phyloP scores from a whole-genome alignment of 2,329 filamentous ascomycete genomes.

The Fusarium musae region DNA sequence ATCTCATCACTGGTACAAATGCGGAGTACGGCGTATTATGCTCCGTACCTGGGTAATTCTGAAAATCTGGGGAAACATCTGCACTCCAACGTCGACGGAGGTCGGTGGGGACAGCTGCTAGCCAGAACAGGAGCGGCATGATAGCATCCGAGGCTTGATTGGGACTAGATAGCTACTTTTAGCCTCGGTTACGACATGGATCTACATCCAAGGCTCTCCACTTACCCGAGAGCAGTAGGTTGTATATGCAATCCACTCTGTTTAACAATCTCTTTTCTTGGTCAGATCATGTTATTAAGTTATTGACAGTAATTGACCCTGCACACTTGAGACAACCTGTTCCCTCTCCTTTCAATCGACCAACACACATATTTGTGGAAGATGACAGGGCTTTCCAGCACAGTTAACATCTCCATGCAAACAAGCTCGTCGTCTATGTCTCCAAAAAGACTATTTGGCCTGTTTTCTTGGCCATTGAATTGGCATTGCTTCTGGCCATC shows the following conservation, averaged over 20 bases:
- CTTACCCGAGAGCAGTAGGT: background rate
- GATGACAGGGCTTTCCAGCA: background rate
- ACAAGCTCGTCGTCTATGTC: background rate
- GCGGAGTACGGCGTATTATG: background rate
- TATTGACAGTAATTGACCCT: background rate
- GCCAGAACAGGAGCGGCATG: background rate
- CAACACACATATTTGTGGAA: background rate
- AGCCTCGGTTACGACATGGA: background rate
- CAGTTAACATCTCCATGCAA: background rate
- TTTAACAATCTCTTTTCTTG: fast-evolving
- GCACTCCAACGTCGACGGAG: background rate
- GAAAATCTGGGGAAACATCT: background rate
- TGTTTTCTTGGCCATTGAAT: too few species aligned
- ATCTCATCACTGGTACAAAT: background rate
- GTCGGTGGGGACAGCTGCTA: background rate
- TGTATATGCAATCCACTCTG: background rate
- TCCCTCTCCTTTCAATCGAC: background rate
- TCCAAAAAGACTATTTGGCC: too few species aligned
- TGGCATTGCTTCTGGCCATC: too few species aligned
- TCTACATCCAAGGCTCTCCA: background rate
- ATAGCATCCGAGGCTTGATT: background rate
- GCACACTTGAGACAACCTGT: background rate
- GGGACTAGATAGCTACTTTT: background rate
- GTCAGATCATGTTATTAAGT: background rate
- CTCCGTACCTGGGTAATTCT: background rate